Evolutionary conservation across 306 rosid genomes (phyloP).

Genomic region (Alnus rubra): DNA sequence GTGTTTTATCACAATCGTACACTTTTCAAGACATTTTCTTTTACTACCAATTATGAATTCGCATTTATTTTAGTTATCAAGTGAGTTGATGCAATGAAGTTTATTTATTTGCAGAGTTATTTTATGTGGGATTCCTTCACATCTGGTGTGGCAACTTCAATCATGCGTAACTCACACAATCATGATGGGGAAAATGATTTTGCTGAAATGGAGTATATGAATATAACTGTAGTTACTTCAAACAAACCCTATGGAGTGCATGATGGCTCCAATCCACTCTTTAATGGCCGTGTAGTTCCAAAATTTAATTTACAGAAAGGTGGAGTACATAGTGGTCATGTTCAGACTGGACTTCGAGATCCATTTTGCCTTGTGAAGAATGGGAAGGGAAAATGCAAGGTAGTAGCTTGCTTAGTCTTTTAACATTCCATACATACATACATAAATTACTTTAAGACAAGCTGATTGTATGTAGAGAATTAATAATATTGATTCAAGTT

Average conservation of each 20-base stretch:
- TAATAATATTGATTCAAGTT: background rate
- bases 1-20: background rate
- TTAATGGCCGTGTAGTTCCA: slow-evolving; percentile 54
- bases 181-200: slow-evolving; percentile 68
- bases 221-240: slow-evolving; percentile 83
- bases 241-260: slow-evolving; percentile 76
- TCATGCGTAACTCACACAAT: slow-evolving; percentile 60
- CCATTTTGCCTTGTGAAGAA: slow-evolving; percentile 69
- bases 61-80: background rate
- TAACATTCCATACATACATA: background rate
- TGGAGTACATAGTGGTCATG: slow-evolving; percentile 93
- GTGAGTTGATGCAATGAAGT: too few relatives aligned
- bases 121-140: slow-evolving; percentile 93
- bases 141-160: slow-evolving; percentile 78
- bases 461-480: background rate
- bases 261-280: slow-evolving; percentile 88
- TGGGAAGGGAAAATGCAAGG: slow-evolving; percentile 86
- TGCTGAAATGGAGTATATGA: slow-evolving; percentile 83
- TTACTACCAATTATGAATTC: background rate
- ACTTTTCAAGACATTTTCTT: background rate
- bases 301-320: slow-evolving; percentile 58
- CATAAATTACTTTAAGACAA: too few relatives aligned
- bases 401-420: slow-evolving; percentile 23
- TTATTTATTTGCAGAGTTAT: slow-evolving; percentile 54
- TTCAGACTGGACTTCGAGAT: slow-evolving; percentile 77